Evolutionary conservation across 2,329 filamentous ascomycete species (phyloP).

Genomic region (Penicillium italicum): DNA sequence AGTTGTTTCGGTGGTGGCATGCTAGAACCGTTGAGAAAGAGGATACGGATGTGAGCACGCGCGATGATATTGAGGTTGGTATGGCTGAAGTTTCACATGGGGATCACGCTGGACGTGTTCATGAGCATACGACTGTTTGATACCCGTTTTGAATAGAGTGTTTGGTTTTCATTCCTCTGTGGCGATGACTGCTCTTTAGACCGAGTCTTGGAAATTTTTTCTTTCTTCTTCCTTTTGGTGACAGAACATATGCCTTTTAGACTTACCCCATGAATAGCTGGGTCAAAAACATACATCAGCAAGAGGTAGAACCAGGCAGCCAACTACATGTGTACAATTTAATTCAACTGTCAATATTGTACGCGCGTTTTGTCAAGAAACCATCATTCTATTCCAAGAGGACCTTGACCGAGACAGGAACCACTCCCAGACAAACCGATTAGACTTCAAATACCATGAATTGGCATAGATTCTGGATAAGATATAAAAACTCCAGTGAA

Average conservation of each 20-base stretch:
- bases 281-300: background rate
- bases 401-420: background rate
- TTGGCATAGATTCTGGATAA: background rate
- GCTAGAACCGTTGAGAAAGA: conserved; percentile 17
- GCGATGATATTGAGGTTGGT: conserved; percentile 7
- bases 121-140: background rate
- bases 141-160: background rate
- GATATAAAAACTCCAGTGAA: background rate
- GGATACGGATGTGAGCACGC: conserved; percentile 8
- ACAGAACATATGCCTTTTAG: background rate
- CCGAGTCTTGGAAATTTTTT: background rate
- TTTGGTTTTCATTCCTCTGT: background rate
- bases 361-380: background rate
- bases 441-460: background rate
- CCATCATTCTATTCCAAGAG: background rate
- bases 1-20: conserved; percentile 35
- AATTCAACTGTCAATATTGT: too few species aligned
- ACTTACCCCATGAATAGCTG: background rate
- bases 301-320: background rate
- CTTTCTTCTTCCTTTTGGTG: too few species aligned
- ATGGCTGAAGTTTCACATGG: conserved; percentile 6
- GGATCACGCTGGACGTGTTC: conserved; percentile 2
- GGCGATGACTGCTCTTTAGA: background rate
- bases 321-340: background rate
- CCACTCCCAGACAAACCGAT: background rate